Evolutionary conservation across 495 filamentous ascomycete genomes (phyloP), one percentile per base, ranked within the genome.

Genomic region (Penicillium verhagenii): DNA sequence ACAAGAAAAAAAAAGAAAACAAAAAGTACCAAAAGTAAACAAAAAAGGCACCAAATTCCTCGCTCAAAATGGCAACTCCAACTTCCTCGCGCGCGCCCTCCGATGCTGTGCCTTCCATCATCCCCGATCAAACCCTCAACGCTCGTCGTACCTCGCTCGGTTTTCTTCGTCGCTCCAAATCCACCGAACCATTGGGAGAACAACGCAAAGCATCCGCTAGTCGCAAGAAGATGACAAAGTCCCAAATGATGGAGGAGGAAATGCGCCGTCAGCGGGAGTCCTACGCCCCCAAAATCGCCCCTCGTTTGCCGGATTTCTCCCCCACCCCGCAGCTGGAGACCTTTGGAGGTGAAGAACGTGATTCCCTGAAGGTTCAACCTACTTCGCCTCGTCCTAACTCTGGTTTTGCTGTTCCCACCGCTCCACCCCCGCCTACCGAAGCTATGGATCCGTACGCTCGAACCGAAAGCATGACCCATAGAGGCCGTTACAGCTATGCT

Each of bases 401-500:
- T 6, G 57, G 57, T 4, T n/a, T 61, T 14, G 53, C 50, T 1
- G 21, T 51, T 35, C 37, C 68, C 53, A 18, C 50, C 2, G 21
- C 53, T 35, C 37, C 68, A 53, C 21, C 50, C 2, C 21, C 57
- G n/a, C 57, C 72, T 76, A 50, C 81, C 75, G 71, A 79, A 50
- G 77, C 64, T 47, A 58, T 81, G 31, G 91, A 96, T 65, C 88
- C 90, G 19, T 92, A 92, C 69, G 83, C 89, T 38, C 80, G 88
- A 28, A 85, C 87, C 25, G 90, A 92, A 72, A 98, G 94, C 79
- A 97, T 98, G 90, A 91, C 95, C 50, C 86, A 98, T 73, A 90
- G 94, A 61, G 92, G 94, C 47, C 89, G 94, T 43, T 96, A 96
- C 72, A 97, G 92, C 72, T 97, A 97, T 67, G 94, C 93, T 47